These are phyloP conservation scores for Chlamydomonas sp. DNA, from an alignment of 139 green algal genomes.

Conservation along the genomic window DNA sequence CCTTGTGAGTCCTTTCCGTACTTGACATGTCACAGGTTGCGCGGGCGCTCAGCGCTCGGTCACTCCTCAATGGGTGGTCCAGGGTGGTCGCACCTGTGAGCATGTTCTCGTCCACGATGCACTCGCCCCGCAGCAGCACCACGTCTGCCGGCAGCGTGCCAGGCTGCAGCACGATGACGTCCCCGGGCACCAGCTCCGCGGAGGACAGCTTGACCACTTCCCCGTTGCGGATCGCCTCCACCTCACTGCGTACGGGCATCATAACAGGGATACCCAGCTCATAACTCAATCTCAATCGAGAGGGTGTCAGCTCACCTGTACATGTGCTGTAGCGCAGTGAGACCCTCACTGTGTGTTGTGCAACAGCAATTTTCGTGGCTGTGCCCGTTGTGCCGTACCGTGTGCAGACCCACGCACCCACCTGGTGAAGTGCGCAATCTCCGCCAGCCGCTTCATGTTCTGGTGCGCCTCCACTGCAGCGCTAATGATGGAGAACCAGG, in stretches of 20 bases:
- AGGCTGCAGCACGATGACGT: conserved; percentile 65
- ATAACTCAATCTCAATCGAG: too few species aligned
- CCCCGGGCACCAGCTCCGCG: conserved; percentile 58
- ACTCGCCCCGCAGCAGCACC: conserved; percentile 69
- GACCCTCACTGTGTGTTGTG: too few species aligned
- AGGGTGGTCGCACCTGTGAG: conserved; percentile 63
- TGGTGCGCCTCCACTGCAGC: conserved; percentile 52
- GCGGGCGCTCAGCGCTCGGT: too few species aligned
- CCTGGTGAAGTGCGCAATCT: conserved; percentile 53
- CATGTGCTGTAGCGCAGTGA: too few species aligned
- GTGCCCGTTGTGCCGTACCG: too few species aligned
- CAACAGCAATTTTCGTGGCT: too few species aligned
- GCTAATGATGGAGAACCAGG: conserved; percentile 68
- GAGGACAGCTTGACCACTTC: conserved; percentile 44
- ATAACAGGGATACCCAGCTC: too few species aligned
- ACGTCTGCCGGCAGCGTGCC: conserved; percentile 65
- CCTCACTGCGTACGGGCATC: conserved; percentile 31
- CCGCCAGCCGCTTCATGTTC: conserved; percentile 62
- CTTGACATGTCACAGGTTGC: too few species aligned
- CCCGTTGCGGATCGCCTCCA: conserved; percentile 51
- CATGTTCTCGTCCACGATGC: conserved; percentile 81
- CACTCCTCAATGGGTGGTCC: too few species aligned
- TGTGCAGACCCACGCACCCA: neutral
- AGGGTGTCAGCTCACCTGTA: too few species aligned
- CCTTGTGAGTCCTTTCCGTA: too few species aligned